phyloP scores from a whole-genome alignment of 257 asterid genomes.

The Solanum infundibuliforme region DNA sequence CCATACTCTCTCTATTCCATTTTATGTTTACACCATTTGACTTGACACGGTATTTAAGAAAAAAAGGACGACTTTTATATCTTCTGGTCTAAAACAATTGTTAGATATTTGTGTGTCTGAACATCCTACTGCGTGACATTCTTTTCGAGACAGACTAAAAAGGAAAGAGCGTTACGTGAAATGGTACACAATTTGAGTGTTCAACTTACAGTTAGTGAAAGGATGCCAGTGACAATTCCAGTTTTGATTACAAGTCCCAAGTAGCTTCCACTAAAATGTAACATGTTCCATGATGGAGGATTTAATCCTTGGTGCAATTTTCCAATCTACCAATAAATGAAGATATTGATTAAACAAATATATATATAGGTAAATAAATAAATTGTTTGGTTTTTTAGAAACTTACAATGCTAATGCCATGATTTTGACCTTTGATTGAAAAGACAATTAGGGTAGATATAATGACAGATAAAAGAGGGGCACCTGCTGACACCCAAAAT shows the following conservation, averaged over 20 bases:
- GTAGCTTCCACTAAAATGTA: constrained; percentile 51
- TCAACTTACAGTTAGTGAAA: constrained; percentile 62
- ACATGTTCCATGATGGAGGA: constrained; percentile 89
- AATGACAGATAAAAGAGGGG: constrained; percentile 66
- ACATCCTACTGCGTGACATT: rapidly evolving
- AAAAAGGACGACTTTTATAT: rapidly evolving
- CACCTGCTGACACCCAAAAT: constrained; percentile 96
- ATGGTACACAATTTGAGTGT: no score
- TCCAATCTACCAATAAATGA: constrained; percentile 44
- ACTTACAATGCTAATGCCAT: constrained; percentile 73
- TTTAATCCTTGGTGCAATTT: constrained; percentile 65
- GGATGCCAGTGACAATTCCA: constrained; percentile 73
- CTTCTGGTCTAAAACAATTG: neutral
- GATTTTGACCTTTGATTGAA: constrained; percentile 58
- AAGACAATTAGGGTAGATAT: constrained; percentile 62
- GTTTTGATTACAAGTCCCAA: constrained; percentile 63
- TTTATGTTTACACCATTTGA: neutral
- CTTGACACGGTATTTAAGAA: neutral
- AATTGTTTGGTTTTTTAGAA: neutral
- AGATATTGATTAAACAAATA: neutral
- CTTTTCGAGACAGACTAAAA: no score
- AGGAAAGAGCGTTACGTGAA: neutral
- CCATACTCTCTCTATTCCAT: no score
- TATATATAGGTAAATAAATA: neutral
- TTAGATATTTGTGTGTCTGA: neutral